Percentiles rank a stretch among this genome's conserved stretches.
Conservation (phyloP, 805 yeast species). For the Candida khao-thaluensis region DNA sequence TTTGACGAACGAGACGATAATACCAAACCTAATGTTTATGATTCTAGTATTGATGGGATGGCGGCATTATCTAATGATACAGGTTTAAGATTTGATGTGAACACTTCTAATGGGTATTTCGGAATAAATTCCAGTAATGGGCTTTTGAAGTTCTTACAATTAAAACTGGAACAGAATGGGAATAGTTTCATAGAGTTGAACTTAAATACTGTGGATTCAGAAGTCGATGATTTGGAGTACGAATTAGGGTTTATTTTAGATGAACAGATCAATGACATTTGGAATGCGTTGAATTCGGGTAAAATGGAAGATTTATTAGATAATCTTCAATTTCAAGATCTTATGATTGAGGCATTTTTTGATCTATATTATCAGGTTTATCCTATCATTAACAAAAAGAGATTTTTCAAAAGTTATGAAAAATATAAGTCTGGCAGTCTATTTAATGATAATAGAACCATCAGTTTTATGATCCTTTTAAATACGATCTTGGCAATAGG, state of each 20-base stretch:
- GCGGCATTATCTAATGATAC: slow-evolving; percentile 49
- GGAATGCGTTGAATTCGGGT: slow-evolving; percentile 18
- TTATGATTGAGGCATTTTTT: slow-evolving; percentile 17
- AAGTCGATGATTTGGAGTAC: slow-evolving; percentile 12
- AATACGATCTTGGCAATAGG: slow-evolving; percentile 21
- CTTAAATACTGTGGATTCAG: slow-evolving; percentile 12
- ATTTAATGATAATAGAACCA: slow-evolving; percentile 12
- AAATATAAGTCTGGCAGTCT: slow-evolving; percentile 11
- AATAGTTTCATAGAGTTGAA: slow-evolving; percentile 24
- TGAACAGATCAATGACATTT: slow-evolving; percentile 17
- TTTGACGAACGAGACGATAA: slow-evolving; percentile 21
- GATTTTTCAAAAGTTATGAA: slow-evolving; percentile 16
- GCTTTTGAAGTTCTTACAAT: slow-evolving; percentile 47
- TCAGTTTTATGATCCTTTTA: slow-evolving; percentile 19
- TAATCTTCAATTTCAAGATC: slow-evolving; percentile 15
- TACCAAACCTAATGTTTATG: slow-evolving; percentile 15
- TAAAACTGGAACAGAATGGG: slow-evolving; percentile 27
- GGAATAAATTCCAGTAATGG: slow-evolving; percentile 65
- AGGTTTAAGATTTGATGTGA: slow-evolving; percentile 23
- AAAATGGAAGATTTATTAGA: slow-evolving; percentile 20
- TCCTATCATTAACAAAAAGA: slow-evolving; percentile 20
- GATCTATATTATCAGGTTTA: slow-evolving; percentile 20
- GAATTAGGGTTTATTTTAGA: slow-evolving; percentile 16
- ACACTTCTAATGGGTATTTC: slow-evolving; percentile 55
- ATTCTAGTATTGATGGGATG: slow-evolving; percentile 55